phyloP scores from a whole-genome alignment of 1,139 yeast species.

The Suhomyces kunorum region DNA sequence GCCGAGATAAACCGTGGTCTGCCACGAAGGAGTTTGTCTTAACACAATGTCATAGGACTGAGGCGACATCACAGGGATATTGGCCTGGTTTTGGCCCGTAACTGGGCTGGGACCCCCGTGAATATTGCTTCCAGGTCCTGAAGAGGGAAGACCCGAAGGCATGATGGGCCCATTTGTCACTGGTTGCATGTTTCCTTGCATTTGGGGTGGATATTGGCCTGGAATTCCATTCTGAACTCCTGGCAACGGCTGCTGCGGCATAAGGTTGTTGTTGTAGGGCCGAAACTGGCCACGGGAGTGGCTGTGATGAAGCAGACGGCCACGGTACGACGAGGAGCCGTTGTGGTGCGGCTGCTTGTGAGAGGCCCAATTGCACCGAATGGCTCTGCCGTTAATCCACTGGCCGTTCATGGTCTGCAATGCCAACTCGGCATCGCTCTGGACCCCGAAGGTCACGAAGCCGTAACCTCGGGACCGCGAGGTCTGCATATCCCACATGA shows the following conservation, averaged over 20 bases:
- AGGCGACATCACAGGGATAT: constrained; percentile 44
- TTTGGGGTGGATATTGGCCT: constrained; percentile 15
- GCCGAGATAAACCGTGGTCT: constrained; percentile 87
- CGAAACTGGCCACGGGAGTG: constrained; percentile 18
- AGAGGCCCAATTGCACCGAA: constrained; percentile 88
- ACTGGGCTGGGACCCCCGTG: constrained; percentile 3
- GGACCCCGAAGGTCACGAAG: constrained; percentile 74
- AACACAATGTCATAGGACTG: constrained; percentile 69
- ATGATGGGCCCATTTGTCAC: constrained; percentile 3
- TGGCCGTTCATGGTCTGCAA: constrained; percentile 75
- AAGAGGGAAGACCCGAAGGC: constrained; percentile 5
- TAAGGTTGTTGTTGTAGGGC: constrained; percentile 18
- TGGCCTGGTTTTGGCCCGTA: constrained; percentile 11
- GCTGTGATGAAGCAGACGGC: constrained; percentile 8
- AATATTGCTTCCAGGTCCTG: not conserved
- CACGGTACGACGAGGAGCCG: constrained; percentile 9
- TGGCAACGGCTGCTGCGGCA: constrained; percentile 12
- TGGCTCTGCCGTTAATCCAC: constrained; percentile 69
- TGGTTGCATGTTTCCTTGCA: constrained; percentile 5
- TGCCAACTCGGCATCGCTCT: constrained; percentile 73
- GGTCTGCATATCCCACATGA: constrained; percentile 97
- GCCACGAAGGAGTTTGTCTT: constrained; percentile 79
- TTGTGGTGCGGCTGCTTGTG: constrained; percentile 51
- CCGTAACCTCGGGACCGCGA: constrained; percentile 92
- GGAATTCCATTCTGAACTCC: constrained; percentile 7